Conservation (phyloP, 305 asterid genomes). For the Caryopteris hybrid region DNA sequence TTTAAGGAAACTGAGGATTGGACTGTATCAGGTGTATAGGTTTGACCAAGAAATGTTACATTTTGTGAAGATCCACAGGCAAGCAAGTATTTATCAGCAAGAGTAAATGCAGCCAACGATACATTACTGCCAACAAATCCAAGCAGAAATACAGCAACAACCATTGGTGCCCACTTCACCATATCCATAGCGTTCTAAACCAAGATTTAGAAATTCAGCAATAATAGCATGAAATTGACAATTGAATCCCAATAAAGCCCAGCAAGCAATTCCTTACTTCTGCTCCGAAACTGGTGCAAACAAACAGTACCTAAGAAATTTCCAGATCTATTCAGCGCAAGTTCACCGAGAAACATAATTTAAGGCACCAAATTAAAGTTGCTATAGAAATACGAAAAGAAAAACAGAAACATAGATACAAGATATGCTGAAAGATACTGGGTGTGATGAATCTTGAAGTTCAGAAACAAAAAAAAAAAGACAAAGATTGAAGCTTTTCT, state of each 20-base stretch:
- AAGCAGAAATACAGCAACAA: conserved; percentile 34
- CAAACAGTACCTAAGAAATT: conserved; percentile 11
- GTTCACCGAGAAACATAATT: background rate
- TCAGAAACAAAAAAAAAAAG: conserved; percentile 2
- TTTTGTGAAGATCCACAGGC: conserved; percentile 92
- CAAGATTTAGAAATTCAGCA: conserved; percentile 1
- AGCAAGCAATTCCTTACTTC: conserved; percentile 6
- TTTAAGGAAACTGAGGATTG: conserved; percentile 55
- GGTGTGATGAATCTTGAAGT: conserved; percentile 17
- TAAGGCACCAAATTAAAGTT: conserved; percentile 1
- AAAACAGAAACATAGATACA: background rate
- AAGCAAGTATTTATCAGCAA: conserved; percentile 65
- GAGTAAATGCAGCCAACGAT: conserved; percentile 58
- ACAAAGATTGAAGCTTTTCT: conserved; percentile 25
- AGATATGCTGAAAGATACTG: background rate
- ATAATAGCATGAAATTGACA: background rate
- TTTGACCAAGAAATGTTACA: conserved; percentile 68
- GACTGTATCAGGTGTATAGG: conserved; percentile 64
- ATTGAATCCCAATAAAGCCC: background rate
- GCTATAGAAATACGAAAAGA: background rate
- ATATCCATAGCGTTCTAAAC: conserved; percentile 29
- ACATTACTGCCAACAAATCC: conserved; percentile 14
- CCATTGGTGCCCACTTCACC: conserved; percentile 40
- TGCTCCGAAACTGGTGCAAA: conserved; percentile 11
- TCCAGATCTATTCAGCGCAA: conserved; percentile 46